Evolutionary conservation across 352 stramenopile species (phyloP), one percentile per base, ranked within the genome.

Genomic region (Phytopythium oedochilum): DNA sequence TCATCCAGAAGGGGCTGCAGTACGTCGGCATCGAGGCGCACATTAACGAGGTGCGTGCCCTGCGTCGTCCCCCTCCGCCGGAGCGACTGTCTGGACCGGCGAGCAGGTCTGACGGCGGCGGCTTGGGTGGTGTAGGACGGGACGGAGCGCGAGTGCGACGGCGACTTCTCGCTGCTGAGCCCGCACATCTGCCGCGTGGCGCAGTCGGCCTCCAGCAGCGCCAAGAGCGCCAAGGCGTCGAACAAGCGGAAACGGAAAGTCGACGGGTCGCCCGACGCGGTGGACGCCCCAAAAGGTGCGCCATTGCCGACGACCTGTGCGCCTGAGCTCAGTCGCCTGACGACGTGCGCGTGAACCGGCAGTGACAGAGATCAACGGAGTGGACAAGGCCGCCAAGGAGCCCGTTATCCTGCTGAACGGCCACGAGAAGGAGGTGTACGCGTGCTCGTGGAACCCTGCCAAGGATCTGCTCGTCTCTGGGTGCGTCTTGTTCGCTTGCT

Each of bases 1-100:
- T 99, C 71, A 62, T 99, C 40, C 97, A 99, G 72, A 99, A 99
- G 70, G 97, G 97, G 3, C 74, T 99, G 36, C 93, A 97, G 65
- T 98, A 98, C 63, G 81, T 96, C 42, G 86, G 91, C 43, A 95
- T 97, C 47, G 89, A 97, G 59, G 86, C 86, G 54, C 86, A 95
- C 57, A 88, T 95, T 48, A 95, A 95, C 57, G 86, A 94, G 72
- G 83, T 92, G 44, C 20, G 61, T 48, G n/a, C n/a, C n/a, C n/a
- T n/a, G n/a, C 1, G 18, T 32, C 7, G 8, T 3, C 5, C 23
- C 55, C 46, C 39, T 23, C 20, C 31, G 25, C 48, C n/a, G n/a
- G n/a, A n/a, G n/a, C n/a, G n/a, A n/a, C n/a, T n/a, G n/a, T n/a
- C n/a, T n/a, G n/a, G n/a, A n/a, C n/a, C n/a, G n/a, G n/a, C n/a